Conservation (phyloP, 2,329 filamentous ascomycete species). For the Setomelanomma holmii region DNA sequence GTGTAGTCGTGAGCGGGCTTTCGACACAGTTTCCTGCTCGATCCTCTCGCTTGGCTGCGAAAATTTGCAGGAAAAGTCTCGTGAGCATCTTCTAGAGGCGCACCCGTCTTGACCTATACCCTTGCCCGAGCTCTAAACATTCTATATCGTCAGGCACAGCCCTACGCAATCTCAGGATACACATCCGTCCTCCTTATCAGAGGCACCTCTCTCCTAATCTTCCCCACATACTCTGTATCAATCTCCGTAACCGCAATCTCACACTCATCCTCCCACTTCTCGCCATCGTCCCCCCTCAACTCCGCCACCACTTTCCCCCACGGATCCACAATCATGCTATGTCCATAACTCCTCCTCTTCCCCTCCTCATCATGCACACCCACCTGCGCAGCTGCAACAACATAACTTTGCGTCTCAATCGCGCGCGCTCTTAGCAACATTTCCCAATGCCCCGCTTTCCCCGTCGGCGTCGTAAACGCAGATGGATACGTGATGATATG, state of each 20-base stretch:
- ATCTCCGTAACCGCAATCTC: slow-evolving; percentile 60
- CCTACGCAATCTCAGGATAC: slow-evolving; percentile 40
- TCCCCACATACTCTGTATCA: slow-evolving; percentile 60
- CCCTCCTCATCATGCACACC: slow-evolving; percentile 71
- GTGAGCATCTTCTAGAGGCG: too few species aligned
- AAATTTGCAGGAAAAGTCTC: neutral
- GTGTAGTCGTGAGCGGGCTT: slow-evolving; percentile 8
- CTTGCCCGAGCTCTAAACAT: too few species aligned
- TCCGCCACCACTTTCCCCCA: slow-evolving; percentile 80
- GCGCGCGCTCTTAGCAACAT: slow-evolving; percentile 78
- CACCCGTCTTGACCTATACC: too few species aligned
- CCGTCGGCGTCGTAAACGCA: slow-evolving; percentile 88
- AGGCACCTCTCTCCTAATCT: slow-evolving; percentile 64
- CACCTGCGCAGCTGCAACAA: slow-evolving; percentile 81
- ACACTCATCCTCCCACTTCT: slow-evolving; percentile 42
- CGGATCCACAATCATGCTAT: slow-evolving; percentile 83
- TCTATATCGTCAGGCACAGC: neutral
- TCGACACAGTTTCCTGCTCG: neutral
- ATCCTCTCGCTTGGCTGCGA: too few species aligned
- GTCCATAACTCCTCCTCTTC: slow-evolving; percentile 82
- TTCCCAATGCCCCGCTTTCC: slow-evolving; percentile 81
- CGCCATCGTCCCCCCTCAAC: slow-evolving; percentile 61
- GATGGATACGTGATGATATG: slow-evolving; percentile 86
- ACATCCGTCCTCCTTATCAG: slow-evolving; percentile 61
- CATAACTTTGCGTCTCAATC: slow-evolving; percentile 87